Base-by-base conservation (phyloP, 73 alveolate species). In the Paramecium pentaurelia region DNA sequence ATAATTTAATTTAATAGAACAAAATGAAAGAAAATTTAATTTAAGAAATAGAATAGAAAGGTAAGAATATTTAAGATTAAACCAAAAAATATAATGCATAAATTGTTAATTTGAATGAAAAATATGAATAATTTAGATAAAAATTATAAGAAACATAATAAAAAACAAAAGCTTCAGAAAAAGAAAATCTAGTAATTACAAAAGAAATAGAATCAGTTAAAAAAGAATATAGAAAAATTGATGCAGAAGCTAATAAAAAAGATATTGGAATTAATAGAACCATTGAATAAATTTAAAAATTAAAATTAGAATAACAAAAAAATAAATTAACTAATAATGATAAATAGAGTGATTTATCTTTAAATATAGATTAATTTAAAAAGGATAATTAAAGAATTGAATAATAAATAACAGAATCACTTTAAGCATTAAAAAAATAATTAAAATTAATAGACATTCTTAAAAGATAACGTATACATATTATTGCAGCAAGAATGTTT, bases 181-280 rank as follows among this genome's bases (percentile, higher is more conserved):
- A 80, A 20, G 91, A 80, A 22, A 80, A 45, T 49, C 49, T 49
- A 27, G 47, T 77, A 7, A 80, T 80, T 6, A 45, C 28, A 3
- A 80, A 80, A 36, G 91, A 80, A 49, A 47, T 80, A 20, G 91
- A 80, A 45, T 22, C 9, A 8, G 28, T 80, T 25, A 80, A 80
- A 12, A 80, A 47, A 16, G 91, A 80, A 47, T 80, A 45, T 47
- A 80, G 91, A 47, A 80, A 80, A 80, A 42, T 80, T n/a, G 91
- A 80, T 80, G 47, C 71, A 9, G 91, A 80, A 80, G 71, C 91
- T 27, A 40, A 80, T 80, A 80, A 80, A 49, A 80, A 80, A 80
- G 91, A 80, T 44, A 80, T 80, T 22, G 58, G 58, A 9, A 80
- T 80, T 5, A 80, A 80, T 49, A 42, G 91, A 80, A 45, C 75